Conservation (phyloP, 208 protist genomes). For the Polymyxa betae region DNA sequence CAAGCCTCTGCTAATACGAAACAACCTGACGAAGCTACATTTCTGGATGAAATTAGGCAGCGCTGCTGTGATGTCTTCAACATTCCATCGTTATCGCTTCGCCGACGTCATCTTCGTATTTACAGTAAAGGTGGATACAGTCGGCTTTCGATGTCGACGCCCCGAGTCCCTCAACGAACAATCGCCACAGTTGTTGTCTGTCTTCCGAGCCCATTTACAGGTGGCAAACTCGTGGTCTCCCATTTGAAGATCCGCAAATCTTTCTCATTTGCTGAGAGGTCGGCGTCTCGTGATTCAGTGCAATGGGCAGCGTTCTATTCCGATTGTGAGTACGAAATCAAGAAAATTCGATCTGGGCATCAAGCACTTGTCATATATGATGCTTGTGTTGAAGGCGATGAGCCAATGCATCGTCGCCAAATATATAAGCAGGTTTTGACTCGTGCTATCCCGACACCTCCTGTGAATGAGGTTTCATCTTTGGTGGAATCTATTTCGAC, state of each 20-base stretch:
- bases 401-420: not conserved
- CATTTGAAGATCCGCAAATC: not conserved
- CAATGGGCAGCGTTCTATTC: slow-evolving; percentile 50
- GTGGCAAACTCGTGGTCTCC: slow-evolving; percentile 5
- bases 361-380: slow-evolving; percentile 31
- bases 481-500: not conserved
- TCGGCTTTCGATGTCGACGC: not conserved
- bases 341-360: not conserved
- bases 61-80: slow-evolving; percentile 31
- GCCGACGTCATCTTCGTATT: slow-evolving; percentile 21
- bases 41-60: slow-evolving; percentile 9
- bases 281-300: not conserved
- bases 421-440: slow-evolving; percentile 14
- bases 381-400: slow-evolving; percentile 15
- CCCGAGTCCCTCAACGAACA: slow-evolving; percentile 9
- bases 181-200: slow-evolving; percentile 44
- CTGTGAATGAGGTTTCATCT: not conserved
- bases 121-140: slow-evolving; percentile 27
- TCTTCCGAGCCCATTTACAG: slow-evolving; percentile 3
- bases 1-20: not conserved
- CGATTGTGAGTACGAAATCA: slow-evolving; percentile 46
- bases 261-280: slow-evolving; percentile 4
- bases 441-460: not conserved
- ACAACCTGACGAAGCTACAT: not conserved
- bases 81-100: slow-evolving; percentile 2